A percentile compares a stretch with the other conserved stretches of the same genome.
Conservation (phyloP, 2,329 filamentous ascomycete genomes). For the Triangularia verruculosa region DNA sequence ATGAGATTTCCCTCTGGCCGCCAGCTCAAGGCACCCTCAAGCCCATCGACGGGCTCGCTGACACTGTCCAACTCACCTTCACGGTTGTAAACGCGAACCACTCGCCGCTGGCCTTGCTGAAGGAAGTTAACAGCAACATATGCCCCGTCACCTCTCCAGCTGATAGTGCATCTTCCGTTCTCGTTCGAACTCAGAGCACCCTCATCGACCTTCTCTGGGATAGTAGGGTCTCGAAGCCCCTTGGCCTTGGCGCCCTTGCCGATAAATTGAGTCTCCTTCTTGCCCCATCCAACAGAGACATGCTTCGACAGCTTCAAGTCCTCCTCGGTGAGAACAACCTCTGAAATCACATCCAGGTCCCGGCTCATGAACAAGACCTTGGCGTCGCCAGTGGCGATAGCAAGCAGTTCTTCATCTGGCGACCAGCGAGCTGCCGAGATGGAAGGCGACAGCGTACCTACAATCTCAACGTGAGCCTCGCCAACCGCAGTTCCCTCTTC, state of each 20-base stretch:
- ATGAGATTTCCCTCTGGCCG: slow-evolving; percentile 86
- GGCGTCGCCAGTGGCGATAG: slow-evolving; percentile 73
- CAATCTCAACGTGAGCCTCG: slow-evolving; percentile 85
- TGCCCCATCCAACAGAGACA: slow-evolving; percentile 97
- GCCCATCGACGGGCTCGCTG: slow-evolving; percentile 87
- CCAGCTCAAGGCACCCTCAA: slow-evolving; percentile 90
- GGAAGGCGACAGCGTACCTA: slow-evolving; percentile 89
- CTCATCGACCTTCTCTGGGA: slow-evolving; percentile 87
- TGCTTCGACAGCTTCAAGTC: slow-evolving; percentile 87
- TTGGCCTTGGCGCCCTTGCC: slow-evolving; percentile 81
- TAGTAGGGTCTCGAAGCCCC: slow-evolving; percentile 86
- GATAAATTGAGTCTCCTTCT: slow-evolving; percentile 96
- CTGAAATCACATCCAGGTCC: slow-evolving; percentile 79
- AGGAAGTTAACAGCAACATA: slow-evolving; percentile 84
- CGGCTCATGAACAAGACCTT: slow-evolving; percentile 91
- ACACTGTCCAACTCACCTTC: slow-evolving; percentile 90
- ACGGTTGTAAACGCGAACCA: slow-evolving; percentile 85
- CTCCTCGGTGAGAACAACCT: slow-evolving; percentile 67
- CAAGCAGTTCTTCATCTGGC: slow-evolving; percentile 87
- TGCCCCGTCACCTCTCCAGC: slow-evolving; percentile 91
- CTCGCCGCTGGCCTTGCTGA: slow-evolving; percentile 66
- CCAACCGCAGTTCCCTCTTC: slow-evolving; percentile 52
- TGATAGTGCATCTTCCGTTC: slow-evolving; percentile 68
- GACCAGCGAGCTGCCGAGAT: slow-evolving; percentile 91
- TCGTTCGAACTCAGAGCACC: slow-evolving; percentile 74